These are phyloP conservation scores for Yarrowia sp. DNA, from an alignment of 805 yeast species.

Conservation along the genomic window DNA sequence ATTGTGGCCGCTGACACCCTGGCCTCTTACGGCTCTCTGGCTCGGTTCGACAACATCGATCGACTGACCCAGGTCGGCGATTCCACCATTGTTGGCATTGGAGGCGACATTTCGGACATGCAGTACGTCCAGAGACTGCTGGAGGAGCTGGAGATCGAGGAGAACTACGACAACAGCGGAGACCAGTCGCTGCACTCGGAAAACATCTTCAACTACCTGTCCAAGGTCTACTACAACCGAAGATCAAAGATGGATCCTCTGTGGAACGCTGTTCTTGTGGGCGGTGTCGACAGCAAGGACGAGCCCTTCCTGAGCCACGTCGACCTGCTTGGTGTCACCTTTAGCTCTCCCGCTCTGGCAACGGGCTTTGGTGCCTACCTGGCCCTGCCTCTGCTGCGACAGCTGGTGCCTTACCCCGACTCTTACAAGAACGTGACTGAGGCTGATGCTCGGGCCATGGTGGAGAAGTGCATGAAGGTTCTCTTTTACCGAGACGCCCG, in stretches of 20 bases:
- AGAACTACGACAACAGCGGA: conserved; percentile 70
- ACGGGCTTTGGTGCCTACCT: conserved; percentile 96
- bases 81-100: conserved; percentile 84
- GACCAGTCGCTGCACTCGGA: conserved; percentile 67
- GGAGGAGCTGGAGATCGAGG: conserved; percentile 75
- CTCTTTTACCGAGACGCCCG: conserved; percentile 95
- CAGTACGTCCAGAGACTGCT: conserved; percentile 74
- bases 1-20: conserved; percentile 93
- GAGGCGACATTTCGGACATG: conserved; percentile 93
- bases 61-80: conserved; percentile 81
- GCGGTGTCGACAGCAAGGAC: conserved; percentile 71
- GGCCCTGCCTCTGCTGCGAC: conserved; percentile 88
- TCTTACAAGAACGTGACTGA: conserved; percentile 68
- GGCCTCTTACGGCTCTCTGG: conserved; percentile 87
- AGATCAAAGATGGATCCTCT: conserved; percentile 92
- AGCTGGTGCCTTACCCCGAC: conserved; percentile 71
- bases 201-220: conserved; percentile 81
- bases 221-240: conserved; percentile 79
- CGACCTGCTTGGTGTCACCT: conserved; percentile 88
- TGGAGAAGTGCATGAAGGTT: conserved; percentile 87
- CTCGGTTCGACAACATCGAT: conserved; percentile 80
- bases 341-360: conserved; percentile 81
- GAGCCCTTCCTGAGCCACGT: conserved; percentile 79
- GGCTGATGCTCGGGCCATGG: conserved; percentile 70
- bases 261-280: conserved; percentile 92